Base-by-base conservation (phyloP, 305 asterid species). In the Ajuga reptans region DNA sequence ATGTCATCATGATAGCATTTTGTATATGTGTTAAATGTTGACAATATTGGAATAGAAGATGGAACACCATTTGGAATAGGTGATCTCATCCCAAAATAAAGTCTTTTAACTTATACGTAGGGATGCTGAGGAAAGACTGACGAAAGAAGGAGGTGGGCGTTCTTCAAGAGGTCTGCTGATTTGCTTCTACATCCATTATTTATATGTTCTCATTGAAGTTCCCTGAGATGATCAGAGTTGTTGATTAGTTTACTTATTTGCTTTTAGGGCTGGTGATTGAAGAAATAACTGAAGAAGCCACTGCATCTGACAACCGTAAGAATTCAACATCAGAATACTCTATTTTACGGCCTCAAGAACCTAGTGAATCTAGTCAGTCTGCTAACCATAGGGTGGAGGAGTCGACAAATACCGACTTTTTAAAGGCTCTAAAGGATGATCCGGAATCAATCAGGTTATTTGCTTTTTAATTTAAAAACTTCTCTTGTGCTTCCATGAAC, bases 361-460 rank as follows among this genome's bases (percentile, higher is more conserved):
- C 74, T 67, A 72, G 66, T 69, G 84, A 65, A 60, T 69, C 69
- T 67, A 77, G 67, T 83, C 84, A 74, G 68, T 54, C 78, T 66
- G 80, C 73, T 54, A 72, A 72, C 54, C 72, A 5, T 58, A 70
- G 60, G 50, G 78, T 73, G 55, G 66, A 83, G 72, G 82, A 76
- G 64, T 76, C 87, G 24, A 78, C 77, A n/a, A 81, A 71, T 79
- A 60, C 82, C 3, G 91, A 82, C 78, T 75, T 82, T 68, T 75
- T 93, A 81, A 80, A 81, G 72, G 72, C 84, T 67, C 80, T 87
- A 58, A 90, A 85, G 72, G 82, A 82, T 66, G 87, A 88, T 69
- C 97, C 96, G 16, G 94, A 90, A 81, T 82, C 94, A 60, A 79
- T 90, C 81, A 90, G 98, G 98, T 90, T 76, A 56, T 10, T 64